phyloP scores from a whole-genome alignment of 2,329 filamentous ascomycete species.

The Penicillium concentricum region DNA sequence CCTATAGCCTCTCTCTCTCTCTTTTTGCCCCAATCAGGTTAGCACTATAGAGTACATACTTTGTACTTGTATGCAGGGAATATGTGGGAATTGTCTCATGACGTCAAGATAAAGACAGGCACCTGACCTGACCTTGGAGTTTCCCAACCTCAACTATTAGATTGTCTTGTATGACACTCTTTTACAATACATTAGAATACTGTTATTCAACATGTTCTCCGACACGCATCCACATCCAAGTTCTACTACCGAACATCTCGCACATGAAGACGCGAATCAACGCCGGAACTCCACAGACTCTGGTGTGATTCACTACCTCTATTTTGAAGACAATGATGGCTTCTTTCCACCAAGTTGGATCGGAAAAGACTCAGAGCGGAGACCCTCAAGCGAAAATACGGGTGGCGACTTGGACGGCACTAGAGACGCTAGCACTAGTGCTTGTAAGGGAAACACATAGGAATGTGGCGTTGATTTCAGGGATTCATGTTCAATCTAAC shows the following conservation, averaged over 20 bases:
- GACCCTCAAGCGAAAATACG: constrained; percentile 9
- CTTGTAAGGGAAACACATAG: not conserved
- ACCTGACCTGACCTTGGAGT: not conserved
- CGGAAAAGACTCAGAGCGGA: constrained; percentile 17
- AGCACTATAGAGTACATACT: not conserved
- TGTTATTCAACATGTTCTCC: not conserved
- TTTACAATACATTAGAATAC: not conserved
- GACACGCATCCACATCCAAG: not conserved
- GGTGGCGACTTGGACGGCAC: not conserved
- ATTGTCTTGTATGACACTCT: not conserved
- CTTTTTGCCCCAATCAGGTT: not conserved
- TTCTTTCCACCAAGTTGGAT: constrained; percentile 36
- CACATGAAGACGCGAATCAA: not conserved
- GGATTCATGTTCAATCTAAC: not conserved
- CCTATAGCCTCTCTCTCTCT: too few species aligned
- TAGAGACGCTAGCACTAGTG: not conserved
- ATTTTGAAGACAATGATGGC: constrained; percentile 37
- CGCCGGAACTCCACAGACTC: constrained; percentile 12
- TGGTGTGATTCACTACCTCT: constrained; percentile 32
- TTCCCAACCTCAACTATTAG: not conserved
- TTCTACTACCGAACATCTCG: not conserved
- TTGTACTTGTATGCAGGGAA: too few species aligned
- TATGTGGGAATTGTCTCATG: not conserved
- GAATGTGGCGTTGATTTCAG: not conserved
- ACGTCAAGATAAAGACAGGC: not conserved